These are phyloP conservation scores for Chalciporus pseudorubinellus DNA, from an alignment of 768 basidiomycete species.

Conservation along the genomic window DNA sequence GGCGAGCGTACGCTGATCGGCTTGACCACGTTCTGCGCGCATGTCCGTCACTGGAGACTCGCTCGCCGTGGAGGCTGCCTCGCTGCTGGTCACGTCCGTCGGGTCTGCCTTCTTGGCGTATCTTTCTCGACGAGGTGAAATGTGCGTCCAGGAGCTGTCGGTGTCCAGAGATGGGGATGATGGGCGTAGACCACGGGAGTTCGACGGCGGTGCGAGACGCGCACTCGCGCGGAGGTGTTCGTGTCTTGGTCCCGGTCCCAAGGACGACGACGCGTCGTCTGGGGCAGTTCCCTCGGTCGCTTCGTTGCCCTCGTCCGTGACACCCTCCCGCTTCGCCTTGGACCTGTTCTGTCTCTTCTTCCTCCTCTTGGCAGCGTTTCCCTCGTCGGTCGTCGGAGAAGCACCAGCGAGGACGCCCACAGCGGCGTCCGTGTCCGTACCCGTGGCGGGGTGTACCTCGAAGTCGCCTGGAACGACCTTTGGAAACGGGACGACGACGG, in stretches of 20 bases:
- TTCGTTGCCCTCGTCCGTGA: slow-evolving; percentile 6
- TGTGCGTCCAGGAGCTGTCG: slow-evolving; percentile 70
- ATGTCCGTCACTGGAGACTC: slow-evolving; percentile 38
- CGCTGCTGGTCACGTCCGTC: slow-evolving; percentile 43
- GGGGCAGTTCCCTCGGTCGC: background rate
- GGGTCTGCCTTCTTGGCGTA: slow-evolving; percentile 1
- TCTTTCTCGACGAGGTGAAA: slow-evolving; percentile 36
- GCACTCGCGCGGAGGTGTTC: slow-evolving; percentile 4
- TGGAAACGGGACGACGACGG: slow-evolving; percentile 35
- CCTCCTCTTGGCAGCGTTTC: too few relatives aligned
- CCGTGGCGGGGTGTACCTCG: slow-evolving; percentile 20
- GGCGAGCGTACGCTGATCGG: slow-evolving; percentile 46
- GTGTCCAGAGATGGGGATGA: slow-evolving; percentile 38
- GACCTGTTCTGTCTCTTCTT: slow-evolving; percentile 1
- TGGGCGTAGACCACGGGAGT: slow-evolving; percentile 11
- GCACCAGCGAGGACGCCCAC: too few relatives aligned
- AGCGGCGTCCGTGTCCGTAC: background rate
- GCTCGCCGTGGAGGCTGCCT: slow-evolving; percentile 52
- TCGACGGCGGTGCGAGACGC: slow-evolving; percentile 13
- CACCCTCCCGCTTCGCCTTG: background rate
- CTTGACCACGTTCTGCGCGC: slow-evolving; percentile 25
- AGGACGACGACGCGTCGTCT: background rate
- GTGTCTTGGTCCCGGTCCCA: background rate
- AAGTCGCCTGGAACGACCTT: slow-evolving; percentile 47
- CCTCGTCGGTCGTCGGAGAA: too few relatives aligned